Percentiles rank a stretch among this genome's conserved stretches.
These are phyloP conservation scores for Tylopilus felleus DNA, from an alignment of 768 basidiomycete species.

Conservation along the genomic window DNA sequence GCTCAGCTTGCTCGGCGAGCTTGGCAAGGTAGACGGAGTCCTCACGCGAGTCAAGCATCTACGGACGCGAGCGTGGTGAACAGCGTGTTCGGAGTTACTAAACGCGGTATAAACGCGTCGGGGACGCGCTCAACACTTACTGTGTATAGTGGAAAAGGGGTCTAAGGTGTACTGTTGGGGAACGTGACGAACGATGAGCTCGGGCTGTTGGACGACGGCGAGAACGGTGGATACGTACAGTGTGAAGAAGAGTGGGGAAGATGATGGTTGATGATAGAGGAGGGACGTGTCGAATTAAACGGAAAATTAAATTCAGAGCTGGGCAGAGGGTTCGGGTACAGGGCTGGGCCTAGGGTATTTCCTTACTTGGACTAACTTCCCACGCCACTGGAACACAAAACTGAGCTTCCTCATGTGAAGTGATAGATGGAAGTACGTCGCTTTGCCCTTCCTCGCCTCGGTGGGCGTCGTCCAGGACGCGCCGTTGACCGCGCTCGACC, in stretches of 20 bases:
- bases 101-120: conserved; percentile 35
- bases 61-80: conserved; percentile 11
- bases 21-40: conserved; percentile 99
- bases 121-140: conserved; percentile 42
- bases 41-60: conserved; percentile 86
- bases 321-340: conserved; percentile 70
- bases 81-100: conserved; percentile 11
- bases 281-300: conserved; percentile 46
- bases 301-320: conserved; percentile 63
- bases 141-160: conserved; percentile 30
- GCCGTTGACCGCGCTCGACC: neutral
- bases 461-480: neutral
- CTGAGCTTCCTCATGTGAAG: conserved; percentile 8
- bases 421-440: conserved; percentile 1
- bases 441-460: neutral
- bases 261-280: conserved; percentile 46
- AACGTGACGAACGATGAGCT: conserved; percentile 33
- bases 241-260: conserved; percentile 36
- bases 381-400: conserved; percentile 27
- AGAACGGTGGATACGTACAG: conserved; percentile 39
- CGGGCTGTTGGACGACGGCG: conserved; percentile 32
- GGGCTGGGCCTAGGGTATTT: conserved; percentile 37
- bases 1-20: conserved; percentile 99
- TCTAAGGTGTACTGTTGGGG: conserved; percentile 13
- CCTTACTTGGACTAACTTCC: conserved; percentile 8